Base-by-base conservation (phyloP, 306 rosid genomes). In the Prinsepia uniflora region DNA sequence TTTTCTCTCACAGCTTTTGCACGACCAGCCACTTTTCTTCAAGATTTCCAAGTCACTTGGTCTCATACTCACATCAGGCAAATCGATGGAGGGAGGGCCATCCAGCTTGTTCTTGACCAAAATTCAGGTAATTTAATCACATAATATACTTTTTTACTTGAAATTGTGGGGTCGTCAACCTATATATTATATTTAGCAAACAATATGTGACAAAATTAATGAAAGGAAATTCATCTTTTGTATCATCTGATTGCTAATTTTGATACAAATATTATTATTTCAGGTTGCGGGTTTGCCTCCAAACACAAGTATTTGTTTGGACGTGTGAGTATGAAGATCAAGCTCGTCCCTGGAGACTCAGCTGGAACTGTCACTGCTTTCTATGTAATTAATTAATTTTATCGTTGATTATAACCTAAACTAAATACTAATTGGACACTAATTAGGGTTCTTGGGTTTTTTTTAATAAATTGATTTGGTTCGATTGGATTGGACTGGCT, bases 301-400 rank as follows among this genome's bases (percentile, higher is more conserved):
- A 87, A 76, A 73, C 75, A 24, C 6, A 83, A 87, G 73, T 90
- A 87, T 82, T 60, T 94, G 81, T 94, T 89, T 49, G 98, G 98
- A 4, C 96, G 90, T 53, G 94, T 90, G 67, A 94, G 96, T 87
- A 94, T 94, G 95, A 90, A 90, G 88, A 87, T 94, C 90, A 94
- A 94, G 77, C 96, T 94, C 66, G 41, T 90, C 40, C 87, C 95
- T 0, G 97, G 96, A 18, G 98, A 94, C 78, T 94, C 98, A 22
- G 98, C 98, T 1, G 98, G 98, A 41, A 94, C 97, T 0, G 98
- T 94, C 55, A 90, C 98, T 8, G 98, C 98, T 53, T 94, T 94
- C 70, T 94, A 94, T 72, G 98, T 94, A 70, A 30, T 30, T 30
- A 30, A 30, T 30, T 30, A 30, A 44, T 81, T 80, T 60, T 5